These are phyloP conservation scores for Puccinia polysora DNA, from an alignment of 1,284 basidiomycete genomes.

Conservation along the genomic window DNA sequence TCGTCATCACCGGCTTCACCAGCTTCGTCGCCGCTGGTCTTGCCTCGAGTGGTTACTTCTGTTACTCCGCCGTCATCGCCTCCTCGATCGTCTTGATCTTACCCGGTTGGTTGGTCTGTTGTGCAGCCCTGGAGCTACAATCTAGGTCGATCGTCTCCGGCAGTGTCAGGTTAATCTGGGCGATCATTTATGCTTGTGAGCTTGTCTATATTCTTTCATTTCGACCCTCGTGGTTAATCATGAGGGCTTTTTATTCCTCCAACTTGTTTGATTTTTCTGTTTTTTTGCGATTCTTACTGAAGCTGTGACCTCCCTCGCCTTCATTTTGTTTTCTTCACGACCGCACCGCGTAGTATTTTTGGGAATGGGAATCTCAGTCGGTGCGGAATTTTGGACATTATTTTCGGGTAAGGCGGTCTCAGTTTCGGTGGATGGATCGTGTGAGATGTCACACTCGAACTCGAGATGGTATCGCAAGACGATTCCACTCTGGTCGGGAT, in stretches of 20 bases:
- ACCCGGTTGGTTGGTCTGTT: conserved; percentile 65
- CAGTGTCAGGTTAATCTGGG: conserved; percentile 78
- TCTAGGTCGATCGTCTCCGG: conserved; percentile 64
- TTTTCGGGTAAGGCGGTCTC: conserved; percentile 39
- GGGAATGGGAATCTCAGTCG: conserved; percentile 51
- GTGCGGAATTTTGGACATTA: conserved; percentile 45
- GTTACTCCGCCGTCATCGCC: conserved; percentile 79
- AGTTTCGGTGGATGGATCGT: conserved; percentile 23
- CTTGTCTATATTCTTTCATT: neutral
- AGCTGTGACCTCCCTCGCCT: no score
- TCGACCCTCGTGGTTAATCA: neutral
- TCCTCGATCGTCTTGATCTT: conserved; percentile 80
- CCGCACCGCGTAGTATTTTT: conserved; percentile 20
- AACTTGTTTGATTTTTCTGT: neutral
- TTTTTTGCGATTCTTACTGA: no score
- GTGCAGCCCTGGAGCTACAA: conserved; percentile 70
- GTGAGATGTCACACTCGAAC: conserved; percentile 39
- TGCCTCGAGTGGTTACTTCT: conserved; percentile 67
- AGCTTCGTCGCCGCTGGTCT: conserved; percentile 72
- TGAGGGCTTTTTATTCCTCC: neutral
- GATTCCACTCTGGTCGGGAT: conserved; percentile 50
- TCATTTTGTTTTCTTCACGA: neutral
- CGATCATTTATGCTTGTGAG: conserved; percentile 61
- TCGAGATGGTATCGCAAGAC: conserved; percentile 47
- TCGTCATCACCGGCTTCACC: conserved; percentile 72